Evolutionary conservation across 805 yeast species (phyloP).

Genomic region (Candida ulmi): DNA sequence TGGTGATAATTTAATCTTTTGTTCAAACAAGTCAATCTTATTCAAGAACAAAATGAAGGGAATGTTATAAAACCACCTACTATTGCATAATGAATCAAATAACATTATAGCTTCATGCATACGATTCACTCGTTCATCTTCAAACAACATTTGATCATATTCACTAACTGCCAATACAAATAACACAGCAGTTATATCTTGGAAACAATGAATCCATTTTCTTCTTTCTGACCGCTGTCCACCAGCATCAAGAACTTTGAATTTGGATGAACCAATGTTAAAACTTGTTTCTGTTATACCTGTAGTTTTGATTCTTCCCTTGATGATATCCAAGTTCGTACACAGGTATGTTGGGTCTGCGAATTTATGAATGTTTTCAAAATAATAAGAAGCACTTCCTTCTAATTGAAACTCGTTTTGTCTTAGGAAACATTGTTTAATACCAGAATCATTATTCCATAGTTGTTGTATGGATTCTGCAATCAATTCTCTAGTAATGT

Average conservation of each 20-base stretch:
- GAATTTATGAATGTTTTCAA: conserved; percentile 64
- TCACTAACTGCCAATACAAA: conserved; percentile 89
- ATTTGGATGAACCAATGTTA: conserved; percentile 55
- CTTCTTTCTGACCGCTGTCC: conserved; percentile 90
- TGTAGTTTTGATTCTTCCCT: conserved; percentile 90
- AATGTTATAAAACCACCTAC: conserved; percentile 77
- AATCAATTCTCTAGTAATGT: conserved; percentile 40
- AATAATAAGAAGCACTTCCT: conserved; percentile 75
- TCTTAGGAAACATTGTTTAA: conserved; percentile 48
- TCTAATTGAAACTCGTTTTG: conserved; percentile 82
- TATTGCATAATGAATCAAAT: conserved; percentile 79
- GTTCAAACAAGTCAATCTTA: conserved; percentile 76
- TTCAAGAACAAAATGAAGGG: conserved; percentile 88
- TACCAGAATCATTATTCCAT: conserved; percentile 71
- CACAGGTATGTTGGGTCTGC: conserved; percentile 63
- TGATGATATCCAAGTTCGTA: conserved; percentile 75
- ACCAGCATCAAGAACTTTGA: conserved; percentile 90
- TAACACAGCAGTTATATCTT: conserved; percentile 79
- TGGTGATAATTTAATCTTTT: conserved; percentile 62
- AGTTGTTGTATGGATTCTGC: conserved; percentile 65
- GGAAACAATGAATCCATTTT: conserved; percentile 94
- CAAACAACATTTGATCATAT: conserved; percentile 87
- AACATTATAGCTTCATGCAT: conserved; percentile 85
- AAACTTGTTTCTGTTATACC: conserved; percentile 89
- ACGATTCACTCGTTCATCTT: conserved; percentile 83